Percentiles rank a stretch among this genome's conserved stretches.
Conservation (phyloP, 129 eudicot genomes). For the Tagetes erecta region DNA sequence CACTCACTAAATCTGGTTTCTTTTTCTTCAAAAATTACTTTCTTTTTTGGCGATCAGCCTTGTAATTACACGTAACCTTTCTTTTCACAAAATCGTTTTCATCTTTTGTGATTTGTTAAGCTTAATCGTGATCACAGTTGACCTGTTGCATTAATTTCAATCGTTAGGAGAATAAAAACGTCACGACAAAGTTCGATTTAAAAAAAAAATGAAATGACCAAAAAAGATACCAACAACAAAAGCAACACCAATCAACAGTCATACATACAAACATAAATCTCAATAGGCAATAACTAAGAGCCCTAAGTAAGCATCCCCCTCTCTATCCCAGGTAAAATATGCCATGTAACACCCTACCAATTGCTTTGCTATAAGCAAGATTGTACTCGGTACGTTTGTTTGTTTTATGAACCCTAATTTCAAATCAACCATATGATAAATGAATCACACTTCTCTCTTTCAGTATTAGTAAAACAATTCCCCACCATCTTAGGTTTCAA, state of each 20-base stretch:
- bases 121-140: neutral
- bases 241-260: conserved; percentile 15
- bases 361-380: no score
- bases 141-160: conserved; percentile 5
- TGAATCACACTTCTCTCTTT: neutral
- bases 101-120: neutral
- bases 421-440: conserved; percentile 7
- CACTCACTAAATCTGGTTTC: neutral
- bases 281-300: neutral
- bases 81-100: neutral
- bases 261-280: neutral
- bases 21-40: conserved; percentile 4
- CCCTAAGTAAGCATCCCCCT: no score
- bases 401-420: conserved; percentile 30
- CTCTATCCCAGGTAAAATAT: no score
- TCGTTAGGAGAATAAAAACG: neutral
- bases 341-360: no score
- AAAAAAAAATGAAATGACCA: neutral
- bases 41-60: neutral
- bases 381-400: no score
- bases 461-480: neutral
- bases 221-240: conserved; percentile 11
- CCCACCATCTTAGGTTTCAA: neutral
- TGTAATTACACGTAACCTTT: neutral
- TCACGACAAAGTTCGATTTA: neutral